A percentile compares a stretch with the other conserved stretches of the same genome.
Conservation (phyloP, 78 protist species). For the Dictyostelium firmibasis region DNA sequence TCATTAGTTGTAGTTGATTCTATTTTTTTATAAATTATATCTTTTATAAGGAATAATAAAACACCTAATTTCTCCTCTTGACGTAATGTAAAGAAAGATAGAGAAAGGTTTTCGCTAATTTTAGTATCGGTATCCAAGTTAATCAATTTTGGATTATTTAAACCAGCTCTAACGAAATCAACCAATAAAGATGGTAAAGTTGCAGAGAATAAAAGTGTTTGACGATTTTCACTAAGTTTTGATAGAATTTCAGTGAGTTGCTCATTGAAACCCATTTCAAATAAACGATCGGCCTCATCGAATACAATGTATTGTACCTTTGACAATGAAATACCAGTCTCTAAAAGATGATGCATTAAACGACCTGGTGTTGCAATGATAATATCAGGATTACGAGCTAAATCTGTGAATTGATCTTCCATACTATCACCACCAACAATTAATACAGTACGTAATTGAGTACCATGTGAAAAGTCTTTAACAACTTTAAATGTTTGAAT, state of each 20-base stretch:
- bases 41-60: constrained; percentile 83
- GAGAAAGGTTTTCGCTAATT: constrained; percentile 85
- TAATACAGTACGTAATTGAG: constrained; percentile 79
- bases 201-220: constrained; percentile 97
- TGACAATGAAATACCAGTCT: constrained; percentile 79
- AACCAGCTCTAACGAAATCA: constrained; percentile 94
- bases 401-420: constrained; percentile 90
- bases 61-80: constrained; percentile 90
- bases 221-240: constrained; percentile 86
- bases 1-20: not conserved
- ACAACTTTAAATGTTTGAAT: constrained; percentile 93
- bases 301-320: constrained; percentile 91
- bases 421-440: constrained; percentile 98
- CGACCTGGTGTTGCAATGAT: constrained; percentile 99
- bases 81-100: constrained; percentile 77
- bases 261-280: constrained; percentile 97
- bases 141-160: constrained; percentile 91
- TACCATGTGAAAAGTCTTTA: constrained; percentile 84
- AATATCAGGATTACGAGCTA: constrained; percentile 96
- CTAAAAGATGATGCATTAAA: constrained; percentile 93
- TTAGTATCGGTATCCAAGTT: constrained; percentile 96
- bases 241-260: constrained; percentile 92
- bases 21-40: not conserved
- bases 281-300: constrained; percentile 99
- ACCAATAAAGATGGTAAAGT: constrained; percentile 96